Conservation (phyloP, 169 alveolate species). For the Cryptosporidium muris region DNA sequence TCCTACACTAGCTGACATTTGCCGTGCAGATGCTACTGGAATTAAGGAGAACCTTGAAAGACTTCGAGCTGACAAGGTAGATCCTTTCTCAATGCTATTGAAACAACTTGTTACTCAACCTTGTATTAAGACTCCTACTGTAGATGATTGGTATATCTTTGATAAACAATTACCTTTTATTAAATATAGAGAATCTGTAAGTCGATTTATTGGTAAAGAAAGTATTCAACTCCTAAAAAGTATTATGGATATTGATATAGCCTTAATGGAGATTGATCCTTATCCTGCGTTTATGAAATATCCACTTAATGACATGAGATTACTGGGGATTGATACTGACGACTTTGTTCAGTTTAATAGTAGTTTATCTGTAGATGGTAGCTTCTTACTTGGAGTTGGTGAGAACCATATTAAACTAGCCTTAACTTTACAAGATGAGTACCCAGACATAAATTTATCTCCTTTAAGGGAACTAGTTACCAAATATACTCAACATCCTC, state of each 20-base stretch:
- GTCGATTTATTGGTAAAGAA: slow-evolving; percentile 75
- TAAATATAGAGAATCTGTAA: slow-evolving; percentile 74
- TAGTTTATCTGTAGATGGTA: slow-evolving; percentile 67
- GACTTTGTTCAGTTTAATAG: slow-evolving; percentile 75
- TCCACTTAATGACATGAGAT: slow-evolving; percentile 74
- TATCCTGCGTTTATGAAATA: slow-evolving; percentile 60
- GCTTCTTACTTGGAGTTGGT: slow-evolving; percentile 75
- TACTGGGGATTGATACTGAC: slow-evolving; percentile 75
- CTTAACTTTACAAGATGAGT: slow-evolving; percentile 71
- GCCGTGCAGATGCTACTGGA: slow-evolving; percentile 28
- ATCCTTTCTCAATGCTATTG: slow-evolving; percentile 26
- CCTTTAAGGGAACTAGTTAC: slow-evolving; percentile 29
- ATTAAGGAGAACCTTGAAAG: slow-evolving; percentile 55
- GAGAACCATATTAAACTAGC: slow-evolving; percentile 74
- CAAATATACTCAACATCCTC: slow-evolving; percentile 48
- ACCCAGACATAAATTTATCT: slow-evolving; percentile 14
- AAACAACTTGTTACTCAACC: slow-evolving; percentile 58
- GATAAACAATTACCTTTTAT: slow-evolving; percentile 58
- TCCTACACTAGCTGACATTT: slow-evolving; percentile 52
- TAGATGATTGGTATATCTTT: slow-evolving; percentile 70
- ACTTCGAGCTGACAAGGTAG: slow-evolving; percentile 35
- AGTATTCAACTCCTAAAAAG: slow-evolving; percentile 74
- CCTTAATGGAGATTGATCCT: slow-evolving; percentile 75
- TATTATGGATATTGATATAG: slow-evolving; percentile 75
- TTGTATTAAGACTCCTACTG: slow-evolving; percentile 54